These are phyloP conservation scores for Euphorbia corollata DNA, from an alignment of 441 rosid genomes.

Conservation along the genomic window DNA sequence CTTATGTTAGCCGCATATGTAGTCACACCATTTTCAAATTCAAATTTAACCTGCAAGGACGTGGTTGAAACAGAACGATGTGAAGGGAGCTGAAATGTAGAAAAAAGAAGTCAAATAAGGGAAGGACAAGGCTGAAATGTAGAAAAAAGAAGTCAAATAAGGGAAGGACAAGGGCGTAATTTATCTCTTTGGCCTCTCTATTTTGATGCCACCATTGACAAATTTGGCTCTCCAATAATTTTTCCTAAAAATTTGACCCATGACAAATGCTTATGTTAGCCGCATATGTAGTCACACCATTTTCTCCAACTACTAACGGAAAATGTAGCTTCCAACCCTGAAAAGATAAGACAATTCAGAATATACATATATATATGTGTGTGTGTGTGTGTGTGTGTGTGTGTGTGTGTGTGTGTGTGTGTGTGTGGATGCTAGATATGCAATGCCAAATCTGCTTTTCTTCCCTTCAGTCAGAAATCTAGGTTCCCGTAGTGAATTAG, in stretches of 20 bases:
- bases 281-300: too few relatives aligned
- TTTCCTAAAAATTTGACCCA: too few relatives aligned
- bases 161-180: too few relatives aligned
- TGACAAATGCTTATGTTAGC: too few relatives aligned
- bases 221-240: too few relatives aligned
- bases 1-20: too few relatives aligned
- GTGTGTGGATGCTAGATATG: background rate
- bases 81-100: slow-evolving; percentile 22
- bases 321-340: slow-evolving; percentile 98
- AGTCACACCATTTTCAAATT: too few relatives aligned
- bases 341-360: slow-evolving; percentile 13
- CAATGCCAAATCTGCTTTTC: background rate
- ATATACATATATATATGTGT: background rate
- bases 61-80: slow-evolving; percentile 28
- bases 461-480: background rate
- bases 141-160: slow-evolving; percentile 7
- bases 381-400: too few relatives aligned
- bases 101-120: slow-evolving; percentile 9
- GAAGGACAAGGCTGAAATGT: slow-evolving; percentile 22
- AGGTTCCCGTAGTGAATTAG: background rate
- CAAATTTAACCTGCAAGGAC: slow-evolving; percentile 30
- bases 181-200: too few relatives aligned
- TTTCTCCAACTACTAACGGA: too few relatives aligned
- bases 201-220: too few relatives aligned
- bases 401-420: too few relatives aligned